Evolutionary conservation across 768 basidiomycete species (phyloP).

Genomic region (Mrakia frigida): DNA sequence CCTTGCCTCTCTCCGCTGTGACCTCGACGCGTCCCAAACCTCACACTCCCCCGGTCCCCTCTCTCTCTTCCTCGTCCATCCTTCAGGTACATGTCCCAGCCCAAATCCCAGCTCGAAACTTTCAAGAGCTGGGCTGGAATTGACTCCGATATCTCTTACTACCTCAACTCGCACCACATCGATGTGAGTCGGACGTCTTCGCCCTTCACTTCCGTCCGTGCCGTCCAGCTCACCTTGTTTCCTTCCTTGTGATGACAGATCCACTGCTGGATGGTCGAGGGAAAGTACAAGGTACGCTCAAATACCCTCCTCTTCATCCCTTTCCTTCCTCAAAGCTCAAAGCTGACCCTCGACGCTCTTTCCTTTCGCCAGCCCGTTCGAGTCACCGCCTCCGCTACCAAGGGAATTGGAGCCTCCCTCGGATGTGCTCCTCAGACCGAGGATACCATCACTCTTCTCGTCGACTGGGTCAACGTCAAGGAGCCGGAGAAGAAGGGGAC

Average conservation of each 20-base stretch:
- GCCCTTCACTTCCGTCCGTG: not conserved
- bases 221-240: not conserved
- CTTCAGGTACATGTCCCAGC: slow-evolving; percentile 82
- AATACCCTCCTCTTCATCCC: too few relatives aligned
- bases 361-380: slow-evolving; percentile 41
- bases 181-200: slow-evolving; percentile 46
- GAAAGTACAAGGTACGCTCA: slow-evolving; percentile 38
- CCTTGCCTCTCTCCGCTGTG: too few relatives aligned
- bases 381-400: slow-evolving; percentile 83
- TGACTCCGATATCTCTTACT: slow-evolving; percentile 91
- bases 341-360: not conserved
- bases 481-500: slow-evolving; percentile 73
- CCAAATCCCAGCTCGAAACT: slow-evolving; percentile 88
- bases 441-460: slow-evolving; percentile 89
- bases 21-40: too few relatives aligned
- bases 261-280: slow-evolving; percentile 49
- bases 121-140: slow-evolving; percentile 94
- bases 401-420: slow-evolving; percentile 74
- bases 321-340: not conserved
- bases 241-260: not conserved
- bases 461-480: slow-evolving; percentile 81
- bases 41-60: not conserved
- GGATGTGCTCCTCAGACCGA: slow-evolving; percentile 60
- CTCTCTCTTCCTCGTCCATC: not conserved
- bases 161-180: slow-evolving; percentile 72